Evolutionary conservation across 352 stramenopile genomes (phyloP), one percentile per base, ranked within the genome.

Genomic region (Pythium pectinolyticum): DNA sequence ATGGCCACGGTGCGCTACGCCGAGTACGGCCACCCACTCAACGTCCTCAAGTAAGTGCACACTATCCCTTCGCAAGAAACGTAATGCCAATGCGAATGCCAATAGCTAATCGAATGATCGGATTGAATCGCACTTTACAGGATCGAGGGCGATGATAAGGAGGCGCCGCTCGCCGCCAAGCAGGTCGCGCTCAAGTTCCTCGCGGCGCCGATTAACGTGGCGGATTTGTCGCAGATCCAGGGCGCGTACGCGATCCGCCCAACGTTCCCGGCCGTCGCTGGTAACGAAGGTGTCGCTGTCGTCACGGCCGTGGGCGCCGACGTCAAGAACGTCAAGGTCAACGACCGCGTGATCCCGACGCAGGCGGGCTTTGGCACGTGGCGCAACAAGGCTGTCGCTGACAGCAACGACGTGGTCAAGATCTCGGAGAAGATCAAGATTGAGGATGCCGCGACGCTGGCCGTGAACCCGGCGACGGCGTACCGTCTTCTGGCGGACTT

Each of bases 101-200:
- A n/a, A n/a, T n/a, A n/a, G n/a, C n/a, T n/a, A n/a, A n/a, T n/a
- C n/a, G n/a, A n/a, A n/a, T n/a, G n/a, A n/a, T n/a, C n/a, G n/a
- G n/a, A n/a, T n/a, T n/a, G n/a, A n/a, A n/a, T n/a, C n/a, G n/a
- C n/a, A n/a, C 1, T 37, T 34, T 15, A 45, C 63, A 92, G 82
- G 72, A 77, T 75, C 22, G 78, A 94, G 62, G 67, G 54, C 31
- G 85, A 92, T 61, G 80, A 89, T 55, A 82, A 86, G 68, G 74
- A 88, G 24, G 66, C 61, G 7, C 57, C 74, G 47, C 70, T 84
- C 6, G 71, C 65, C 37, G 66, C 72, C 17, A 78, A 73, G 48
- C 84, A 96, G 61, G 85, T 96, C 20, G 84, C 81, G 39, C 73
- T 97, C 60, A 92, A 94, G 77, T 94, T 97, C 72, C 67, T 97